Percentiles rank a stretch among this genome's conserved stretches.
Evolutionary conservation across 1,284 basidiomycete genomes (phyloP).

Genomic region (Microbotryum violaceum): DNA sequence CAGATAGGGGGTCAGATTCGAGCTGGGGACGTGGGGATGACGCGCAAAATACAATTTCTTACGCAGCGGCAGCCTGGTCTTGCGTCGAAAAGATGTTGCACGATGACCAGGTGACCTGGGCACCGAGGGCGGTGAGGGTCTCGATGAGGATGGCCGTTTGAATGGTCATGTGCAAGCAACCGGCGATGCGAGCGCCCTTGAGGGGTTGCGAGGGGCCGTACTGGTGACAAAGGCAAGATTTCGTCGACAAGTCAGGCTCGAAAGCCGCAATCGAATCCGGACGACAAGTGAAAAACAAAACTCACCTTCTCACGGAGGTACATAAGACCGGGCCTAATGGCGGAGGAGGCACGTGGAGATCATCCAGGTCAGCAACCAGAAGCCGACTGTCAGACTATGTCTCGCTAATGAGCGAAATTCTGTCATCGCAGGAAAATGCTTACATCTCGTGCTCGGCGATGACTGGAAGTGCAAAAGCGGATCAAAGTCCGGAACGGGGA

Average conservation of each 20-base stretch:
- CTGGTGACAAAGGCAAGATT: slow-evolving; percentile 45
- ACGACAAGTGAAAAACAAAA: background rate
- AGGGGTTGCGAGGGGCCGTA: slow-evolving; percentile 76
- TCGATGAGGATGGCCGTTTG: slow-evolving; percentile 60
- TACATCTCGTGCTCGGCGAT: slow-evolving; percentile 37
- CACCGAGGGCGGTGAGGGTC: slow-evolving; percentile 87
- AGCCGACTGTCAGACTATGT: background rate
- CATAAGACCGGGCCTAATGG: slow-evolving; percentile 74
- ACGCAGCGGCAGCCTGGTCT: slow-evolving; percentile 83
- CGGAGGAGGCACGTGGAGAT: slow-evolving; percentile 87
- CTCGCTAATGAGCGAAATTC: no score
- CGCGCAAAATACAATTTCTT: background rate
- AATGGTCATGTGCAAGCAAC: slow-evolving; percentile 82
- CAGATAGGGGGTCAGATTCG: background rate
- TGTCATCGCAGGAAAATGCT: background rate
- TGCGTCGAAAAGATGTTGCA: slow-evolving; percentile 96
- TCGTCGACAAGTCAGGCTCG: background rate
- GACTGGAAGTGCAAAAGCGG: background rate
- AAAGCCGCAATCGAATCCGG: no score
- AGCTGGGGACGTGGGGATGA: background rate
- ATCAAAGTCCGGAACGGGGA: no score
- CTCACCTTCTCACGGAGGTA: slow-evolving; percentile 57
- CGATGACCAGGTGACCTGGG: slow-evolving; percentile 98
- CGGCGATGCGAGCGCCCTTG: slow-evolving; percentile 91
- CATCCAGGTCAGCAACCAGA: slow-evolving; percentile 4